Evolutionary conservation across 176 grass and related monocot genomes (phyloP).

Genomic region (Chrysopogon serrulatus): DNA sequence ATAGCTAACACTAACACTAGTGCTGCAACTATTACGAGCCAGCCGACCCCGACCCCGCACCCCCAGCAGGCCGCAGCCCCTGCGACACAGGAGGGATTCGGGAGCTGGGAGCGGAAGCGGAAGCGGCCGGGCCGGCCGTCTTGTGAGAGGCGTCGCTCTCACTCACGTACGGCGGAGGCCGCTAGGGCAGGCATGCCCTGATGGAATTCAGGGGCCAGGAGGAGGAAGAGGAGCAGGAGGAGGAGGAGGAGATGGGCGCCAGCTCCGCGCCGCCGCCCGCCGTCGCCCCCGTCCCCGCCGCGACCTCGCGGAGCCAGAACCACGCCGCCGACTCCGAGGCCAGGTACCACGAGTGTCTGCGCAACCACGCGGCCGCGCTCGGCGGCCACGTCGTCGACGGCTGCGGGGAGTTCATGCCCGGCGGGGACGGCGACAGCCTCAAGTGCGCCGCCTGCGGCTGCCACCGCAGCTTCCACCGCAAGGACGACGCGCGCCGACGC

Average conservation of each 20-base stretch:
- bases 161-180: background rate
- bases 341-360: slow-evolving; percentile 66
- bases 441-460: slow-evolving; percentile 70
- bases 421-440: slow-evolving; percentile 28
- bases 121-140: background rate
- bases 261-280: background rate
- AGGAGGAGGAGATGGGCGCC: background rate
- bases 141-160: slow-evolving; percentile 11
- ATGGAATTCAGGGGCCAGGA: slow-evolving; percentile 36
- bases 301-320: background rate
- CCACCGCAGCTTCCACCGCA: slow-evolving; percentile 85
- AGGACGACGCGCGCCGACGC: slow-evolving; percentile 17
- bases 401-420: slow-evolving; percentile 80
- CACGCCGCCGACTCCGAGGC: background rate
- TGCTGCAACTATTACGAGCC: background rate
- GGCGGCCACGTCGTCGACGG: slow-evolving; percentile 69
- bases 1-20: background rate
- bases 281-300: background rate
- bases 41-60: background rate
- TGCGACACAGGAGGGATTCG: background rate
- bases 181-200: slow-evolving; percentile 26
- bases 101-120: no score
- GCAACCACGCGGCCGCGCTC: slow-evolving; percentile 54
- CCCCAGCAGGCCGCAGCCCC: background rate
- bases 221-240: background rate